These are phyloP conservation scores for Cyclotella distinguenda DNA, from an alignment of 108 stramenopile species.

Conservation along the genomic window DNA sequence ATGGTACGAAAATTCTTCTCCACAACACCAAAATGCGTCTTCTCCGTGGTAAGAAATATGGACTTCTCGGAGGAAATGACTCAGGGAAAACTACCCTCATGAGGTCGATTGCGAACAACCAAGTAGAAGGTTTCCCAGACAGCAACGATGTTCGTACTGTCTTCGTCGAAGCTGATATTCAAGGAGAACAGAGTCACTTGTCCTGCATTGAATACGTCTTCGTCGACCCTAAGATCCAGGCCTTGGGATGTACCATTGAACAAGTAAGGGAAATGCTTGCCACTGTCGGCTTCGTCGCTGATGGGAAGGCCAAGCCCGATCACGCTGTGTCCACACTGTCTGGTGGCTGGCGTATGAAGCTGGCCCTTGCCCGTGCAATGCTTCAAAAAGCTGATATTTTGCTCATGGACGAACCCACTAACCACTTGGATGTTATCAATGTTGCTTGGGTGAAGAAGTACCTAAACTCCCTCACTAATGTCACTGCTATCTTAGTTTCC, in stretches of 20 bases:
- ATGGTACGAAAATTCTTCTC: conserved; percentile 99
- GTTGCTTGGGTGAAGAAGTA: conserved; percentile 99
- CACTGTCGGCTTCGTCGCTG: conserved; percentile 94
- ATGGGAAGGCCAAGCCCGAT: conserved; percentile 96
- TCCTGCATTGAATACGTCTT: conserved; percentile 96
- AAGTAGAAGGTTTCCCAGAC: conserved; percentile 99
- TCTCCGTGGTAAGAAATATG: conserved; percentile 96
- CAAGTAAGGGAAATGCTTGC: conserved; percentile 88
- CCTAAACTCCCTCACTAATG: conserved; percentile 93
- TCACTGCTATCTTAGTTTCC: conserved; percentile 97
- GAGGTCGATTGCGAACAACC: conserved; percentile 98
- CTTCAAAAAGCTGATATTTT: conserved; percentile 99
- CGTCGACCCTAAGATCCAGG: conserved; percentile 86
- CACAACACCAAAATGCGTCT: conserved; percentile 99
- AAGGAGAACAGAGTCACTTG: conserved; percentile 96
- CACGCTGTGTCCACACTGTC: conserved; percentile 96
- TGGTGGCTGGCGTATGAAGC: conserved; percentile 99
- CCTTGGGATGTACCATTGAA: conserved; percentile 72
- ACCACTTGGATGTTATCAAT: conserved; percentile 99
- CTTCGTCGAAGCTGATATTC: conserved; percentile 99
- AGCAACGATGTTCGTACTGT: conserved; percentile 93
- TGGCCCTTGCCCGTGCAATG: conserved; percentile 98
- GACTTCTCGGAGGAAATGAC: conserved; percentile 97
- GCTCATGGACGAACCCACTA: conserved; percentile 98
- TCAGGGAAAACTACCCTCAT: conserved; percentile 99